Conservation (phyloP, 805 yeast genomes). For the Tetrapisispora namnaoensis region DNA sequence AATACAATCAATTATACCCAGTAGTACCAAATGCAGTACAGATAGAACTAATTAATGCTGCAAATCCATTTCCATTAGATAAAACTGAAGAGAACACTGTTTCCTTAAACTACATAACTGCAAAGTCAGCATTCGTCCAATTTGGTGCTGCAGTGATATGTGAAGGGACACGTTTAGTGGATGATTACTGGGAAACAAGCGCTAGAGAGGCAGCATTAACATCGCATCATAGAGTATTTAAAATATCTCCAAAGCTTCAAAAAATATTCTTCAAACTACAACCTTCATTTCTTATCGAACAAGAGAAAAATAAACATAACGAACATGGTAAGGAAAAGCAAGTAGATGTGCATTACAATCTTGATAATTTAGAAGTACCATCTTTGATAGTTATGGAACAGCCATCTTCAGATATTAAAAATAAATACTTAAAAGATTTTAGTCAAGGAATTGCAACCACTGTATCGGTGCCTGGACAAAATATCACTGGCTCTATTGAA, state of each 20-base stretch:
- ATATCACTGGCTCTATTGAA: slow-evolving; percentile 25
- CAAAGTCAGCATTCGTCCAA: slow-evolving; percentile 36
- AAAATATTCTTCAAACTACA: slow-evolving; percentile 6
- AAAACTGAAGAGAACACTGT: slow-evolving; percentile 20
- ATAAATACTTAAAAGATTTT: slow-evolving; percentile 16
- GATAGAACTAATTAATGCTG: slow-evolving; percentile 28
- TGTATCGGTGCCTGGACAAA: slow-evolving; percentile 25
- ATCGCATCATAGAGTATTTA: slow-evolving; percentile 36
- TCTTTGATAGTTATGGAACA: slow-evolving; percentile 21
- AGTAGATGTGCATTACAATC: background rate
- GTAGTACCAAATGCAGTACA: slow-evolving; percentile 31
- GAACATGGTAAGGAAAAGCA: background rate
- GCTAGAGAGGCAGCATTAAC: slow-evolving; percentile 36
- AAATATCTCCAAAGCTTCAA: slow-evolving; percentile 13
- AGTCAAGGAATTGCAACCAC: slow-evolving; percentile 19
- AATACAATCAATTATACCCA: slow-evolving; percentile 31
- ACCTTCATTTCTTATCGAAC: slow-evolving; percentile 6
- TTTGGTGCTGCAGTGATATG: slow-evolving; percentile 43
- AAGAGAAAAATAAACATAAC: background rate
- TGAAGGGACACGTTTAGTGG: slow-evolving; percentile 39
- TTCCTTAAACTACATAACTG: slow-evolving; percentile 27
- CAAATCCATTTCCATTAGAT: slow-evolving; percentile 18
- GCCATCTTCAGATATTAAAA: slow-evolving; percentile 17
- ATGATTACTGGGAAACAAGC: slow-evolving; percentile 47
- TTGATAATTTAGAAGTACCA: slow-evolving; percentile 15